Percentiles rank a stretch among this genome's conserved stretches.
These are phyloP conservation scores for Hypomontagnella monticulosa DNA, from an alignment of 495 filamentous ascomycete genomes.

Conservation along the genomic window DNA sequence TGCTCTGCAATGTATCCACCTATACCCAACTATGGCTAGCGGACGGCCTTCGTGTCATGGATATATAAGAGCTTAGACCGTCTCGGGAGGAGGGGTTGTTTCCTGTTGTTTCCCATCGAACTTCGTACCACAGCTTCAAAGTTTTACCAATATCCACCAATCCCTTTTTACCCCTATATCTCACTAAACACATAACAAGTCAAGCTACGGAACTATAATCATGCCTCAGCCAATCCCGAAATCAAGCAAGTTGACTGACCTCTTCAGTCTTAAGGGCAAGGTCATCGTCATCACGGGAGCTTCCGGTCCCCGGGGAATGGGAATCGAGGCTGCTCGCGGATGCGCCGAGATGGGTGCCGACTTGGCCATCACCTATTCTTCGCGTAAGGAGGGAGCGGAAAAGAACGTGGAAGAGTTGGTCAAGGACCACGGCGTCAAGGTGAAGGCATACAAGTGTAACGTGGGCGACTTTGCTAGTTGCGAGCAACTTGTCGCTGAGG, in stretches of 20 bases:
- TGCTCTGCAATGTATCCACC: conserved; percentile 20
- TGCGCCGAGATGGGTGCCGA: conserved; percentile 62
- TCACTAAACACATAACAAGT: background rate
- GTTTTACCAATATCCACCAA: background rate
- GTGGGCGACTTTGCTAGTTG: conserved; percentile 67
- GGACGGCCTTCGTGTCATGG: conserved; percentile 1
- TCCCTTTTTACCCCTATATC: background rate
- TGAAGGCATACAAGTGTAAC: conserved; percentile 72
- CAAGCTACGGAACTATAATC: conserved; percentile 12
- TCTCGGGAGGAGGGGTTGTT: background rate
- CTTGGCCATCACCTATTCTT: conserved; percentile 59
- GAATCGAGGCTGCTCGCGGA: conserved; percentile 57
- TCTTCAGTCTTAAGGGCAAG: conserved; percentile 63
- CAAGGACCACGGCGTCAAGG: conserved; percentile 63
- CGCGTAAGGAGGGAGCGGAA: conserved; percentile 61
- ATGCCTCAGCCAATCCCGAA: conserved; percentile 49
- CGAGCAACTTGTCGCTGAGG: conserved; percentile 62
- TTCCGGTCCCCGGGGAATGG: conserved; percentile 62
- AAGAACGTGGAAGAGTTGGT: conserved; percentile 65
- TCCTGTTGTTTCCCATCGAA: background rate
- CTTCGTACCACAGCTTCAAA: too few relatives aligned
- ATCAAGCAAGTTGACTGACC: conserved; percentile 48
- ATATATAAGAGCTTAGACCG: conserved; percentile 13
- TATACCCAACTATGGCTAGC: conserved; percentile 5
- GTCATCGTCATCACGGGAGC: conserved; percentile 64